Conservation (phyloP, 2,329 filamentous ascomycete species). For the Pseudogymnoascus sp. region DNA sequence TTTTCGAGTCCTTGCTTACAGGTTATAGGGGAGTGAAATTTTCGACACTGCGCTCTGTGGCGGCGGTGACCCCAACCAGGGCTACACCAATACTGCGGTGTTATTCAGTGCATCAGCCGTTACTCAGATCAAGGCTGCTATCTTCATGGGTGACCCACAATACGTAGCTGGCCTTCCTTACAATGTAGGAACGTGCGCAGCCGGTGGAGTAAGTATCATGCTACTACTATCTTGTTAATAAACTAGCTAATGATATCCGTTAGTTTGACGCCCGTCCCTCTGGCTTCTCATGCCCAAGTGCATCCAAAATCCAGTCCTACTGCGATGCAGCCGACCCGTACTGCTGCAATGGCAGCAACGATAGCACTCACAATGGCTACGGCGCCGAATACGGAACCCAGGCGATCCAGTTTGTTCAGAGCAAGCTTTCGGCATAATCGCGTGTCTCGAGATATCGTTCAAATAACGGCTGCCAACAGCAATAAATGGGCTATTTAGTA, state of each 20-base stretch:
- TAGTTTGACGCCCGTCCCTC: conserved; percentile 55
- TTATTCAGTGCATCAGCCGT: conserved; percentile 41
- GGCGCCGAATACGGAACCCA: conserved; percentile 55
- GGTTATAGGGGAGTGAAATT: conserved; percentile 49
- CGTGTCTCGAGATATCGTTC: not conserved
- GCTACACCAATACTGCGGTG: conserved; percentile 39
- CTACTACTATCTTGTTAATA: not conserved
- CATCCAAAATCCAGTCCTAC: conserved; percentile 50
- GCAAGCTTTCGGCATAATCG: conserved; percentile 18
- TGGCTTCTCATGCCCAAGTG: conserved; percentile 50
- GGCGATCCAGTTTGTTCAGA: conserved; percentile 55
- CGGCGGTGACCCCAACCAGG: conserved; percentile 45
- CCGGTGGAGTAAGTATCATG: conserved; percentile 45
- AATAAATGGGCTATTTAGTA: not conserved
- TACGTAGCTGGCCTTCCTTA: conserved; percentile 46
- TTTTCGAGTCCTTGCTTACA: conserved; percentile 25
- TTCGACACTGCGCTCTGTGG: conserved; percentile 59
- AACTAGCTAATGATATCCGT: not conserved
- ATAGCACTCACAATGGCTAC: conserved; percentile 56
- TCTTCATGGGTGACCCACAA: conserved; percentile 45
- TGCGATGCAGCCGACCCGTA: conserved; percentile 59
- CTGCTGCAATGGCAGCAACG: conserved; percentile 59
- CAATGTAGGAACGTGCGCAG: conserved; percentile 53
- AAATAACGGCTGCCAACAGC: not conserved
- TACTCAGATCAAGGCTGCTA: conserved; percentile 40